Conservation (phyloP, 2,329 filamentous ascomycete genomes). For the Hirsutella thompsonii region DNA sequence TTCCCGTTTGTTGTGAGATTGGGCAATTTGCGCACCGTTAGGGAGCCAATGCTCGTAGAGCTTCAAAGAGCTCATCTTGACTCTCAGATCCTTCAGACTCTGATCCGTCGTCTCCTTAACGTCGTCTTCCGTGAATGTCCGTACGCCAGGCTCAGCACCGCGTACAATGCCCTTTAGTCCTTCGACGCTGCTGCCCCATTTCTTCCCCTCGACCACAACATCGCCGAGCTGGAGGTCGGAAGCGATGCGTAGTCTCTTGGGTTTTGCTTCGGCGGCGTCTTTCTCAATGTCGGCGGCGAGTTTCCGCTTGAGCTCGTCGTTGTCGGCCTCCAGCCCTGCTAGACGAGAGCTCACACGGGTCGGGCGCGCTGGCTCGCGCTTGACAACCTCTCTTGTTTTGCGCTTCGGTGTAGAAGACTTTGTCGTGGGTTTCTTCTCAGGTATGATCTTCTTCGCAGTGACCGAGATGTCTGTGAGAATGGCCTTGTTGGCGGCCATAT, state of each 20-base stretch:
- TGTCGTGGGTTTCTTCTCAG: slow-evolving; percentile 34
- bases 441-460: slow-evolving; percentile 56
- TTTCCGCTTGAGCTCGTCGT: slow-evolving; percentile 34
- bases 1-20: background rate
- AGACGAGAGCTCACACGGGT: slow-evolving; percentile 46
- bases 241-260: slow-evolving; percentile 43
- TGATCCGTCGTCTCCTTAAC: slow-evolving; percentile 68
- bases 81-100: slow-evolving; percentile 57
- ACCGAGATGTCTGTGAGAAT: slow-evolving; percentile 65
- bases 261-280: slow-evolving; percentile 27
- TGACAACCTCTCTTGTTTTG: slow-evolving; percentile 25
- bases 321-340: slow-evolving; percentile 38
- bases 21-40: slow-evolving; percentile 38
- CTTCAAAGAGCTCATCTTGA: slow-evolving; percentile 64
- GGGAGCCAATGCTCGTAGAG: slow-evolving; percentile 78
- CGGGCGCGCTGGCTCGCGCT: slow-evolving; percentile 32
- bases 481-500: slow-evolving; percentile 76
- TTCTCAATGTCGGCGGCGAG: slow-evolving; percentile 34
- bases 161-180: slow-evolving; percentile 46
- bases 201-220: slow-evolving; percentile 67
- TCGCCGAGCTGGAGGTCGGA: slow-evolving; percentile 60
- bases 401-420: slow-evolving; percentile 25
- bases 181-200: slow-evolving; percentile 55
- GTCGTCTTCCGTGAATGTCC: slow-evolving; percentile 80
- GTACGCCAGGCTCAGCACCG: slow-evolving; percentile 65